Evolutionary conservation across 2,329 filamentous ascomycete genomes (phyloP).

Genomic region (Ascochyta pisi): DNA sequence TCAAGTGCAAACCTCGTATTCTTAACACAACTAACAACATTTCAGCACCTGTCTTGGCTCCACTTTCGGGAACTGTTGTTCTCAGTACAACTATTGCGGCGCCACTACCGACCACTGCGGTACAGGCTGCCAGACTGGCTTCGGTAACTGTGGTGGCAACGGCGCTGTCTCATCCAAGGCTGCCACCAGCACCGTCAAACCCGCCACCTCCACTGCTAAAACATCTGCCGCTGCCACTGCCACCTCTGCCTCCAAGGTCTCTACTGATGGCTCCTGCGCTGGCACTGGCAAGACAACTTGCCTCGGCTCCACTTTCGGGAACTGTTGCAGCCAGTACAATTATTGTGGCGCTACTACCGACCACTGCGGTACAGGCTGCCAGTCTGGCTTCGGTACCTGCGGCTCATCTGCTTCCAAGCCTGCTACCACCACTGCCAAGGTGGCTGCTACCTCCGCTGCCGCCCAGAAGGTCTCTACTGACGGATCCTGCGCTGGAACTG

Average conservation of each 20-base stretch:
- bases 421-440: conserved; percentile 7
- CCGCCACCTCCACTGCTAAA: conserved; percentile 22
- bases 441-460: conserved; percentile 3
- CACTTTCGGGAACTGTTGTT: conserved; percentile 56
- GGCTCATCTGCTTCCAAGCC: conserved; percentile 11
- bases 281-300: conserved; percentile 52
- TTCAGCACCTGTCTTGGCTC: conserved; percentile 52
- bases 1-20: background rate
- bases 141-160: conserved; percentile 38
- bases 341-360: conserved; percentile 47
- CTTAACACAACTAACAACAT: conserved; percentile 1
- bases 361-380: conserved; percentile 43
- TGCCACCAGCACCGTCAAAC: conserved; percentile 8
- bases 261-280: conserved; percentile 53
- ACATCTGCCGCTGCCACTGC: conserved; percentile 22
- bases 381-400: conserved; percentile 43
- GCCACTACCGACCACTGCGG: conserved; percentile 38
- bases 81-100: conserved; percentile 52
- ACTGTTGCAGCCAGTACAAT: conserved; percentile 54
- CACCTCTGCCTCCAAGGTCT: conserved; percentile 38
- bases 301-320: conserved; percentile 52
- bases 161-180: background rate
- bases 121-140: conserved; percentile 42
- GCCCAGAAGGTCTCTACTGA: conserved; percentile 30
- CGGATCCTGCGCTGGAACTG: conserved; percentile 33